Conservation (phyloP, 257 asterid genomes). For the Solanum stenotomum region DNA sequence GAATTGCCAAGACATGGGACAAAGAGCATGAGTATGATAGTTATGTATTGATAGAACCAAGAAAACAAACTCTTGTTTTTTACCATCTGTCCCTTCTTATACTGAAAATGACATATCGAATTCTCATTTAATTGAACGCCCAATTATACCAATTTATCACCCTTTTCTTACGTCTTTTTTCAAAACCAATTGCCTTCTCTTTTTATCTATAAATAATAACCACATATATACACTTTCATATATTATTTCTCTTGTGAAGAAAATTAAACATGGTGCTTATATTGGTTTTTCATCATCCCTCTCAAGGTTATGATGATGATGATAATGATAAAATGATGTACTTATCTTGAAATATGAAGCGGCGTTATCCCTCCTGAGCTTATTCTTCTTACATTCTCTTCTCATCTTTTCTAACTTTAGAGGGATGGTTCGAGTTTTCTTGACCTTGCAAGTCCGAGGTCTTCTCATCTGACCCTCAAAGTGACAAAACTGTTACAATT, state of each 20-base stretch:
- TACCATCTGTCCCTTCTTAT: background rate
- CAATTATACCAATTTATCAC: background rate
- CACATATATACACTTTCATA: background rate
- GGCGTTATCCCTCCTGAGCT: background rate
- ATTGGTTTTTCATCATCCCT: background rate
- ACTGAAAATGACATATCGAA: background rate
- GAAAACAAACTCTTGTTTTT: background rate
- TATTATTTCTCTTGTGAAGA: background rate
- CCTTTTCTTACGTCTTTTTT: background rate
- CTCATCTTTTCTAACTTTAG: background rate
- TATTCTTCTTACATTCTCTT: background rate
- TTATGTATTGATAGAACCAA: background rate
- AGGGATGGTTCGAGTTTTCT: background rate
- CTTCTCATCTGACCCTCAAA: background rate
- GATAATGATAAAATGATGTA: background rate
- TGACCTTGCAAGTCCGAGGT: conserved; percentile 2
- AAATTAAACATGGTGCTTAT: background rate
- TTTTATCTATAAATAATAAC: background rate
- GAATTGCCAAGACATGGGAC: background rate
- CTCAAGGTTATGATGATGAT: background rate
- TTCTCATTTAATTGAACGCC: conserved; percentile 1
- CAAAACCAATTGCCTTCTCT: background rate
- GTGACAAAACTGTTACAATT: background rate
- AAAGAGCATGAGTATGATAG: background rate
- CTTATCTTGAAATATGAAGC: background rate